Base-by-base conservation (phyloP, 176 grass and related monocot genomes). In the Rhipidocladum racemiflorum region DNA sequence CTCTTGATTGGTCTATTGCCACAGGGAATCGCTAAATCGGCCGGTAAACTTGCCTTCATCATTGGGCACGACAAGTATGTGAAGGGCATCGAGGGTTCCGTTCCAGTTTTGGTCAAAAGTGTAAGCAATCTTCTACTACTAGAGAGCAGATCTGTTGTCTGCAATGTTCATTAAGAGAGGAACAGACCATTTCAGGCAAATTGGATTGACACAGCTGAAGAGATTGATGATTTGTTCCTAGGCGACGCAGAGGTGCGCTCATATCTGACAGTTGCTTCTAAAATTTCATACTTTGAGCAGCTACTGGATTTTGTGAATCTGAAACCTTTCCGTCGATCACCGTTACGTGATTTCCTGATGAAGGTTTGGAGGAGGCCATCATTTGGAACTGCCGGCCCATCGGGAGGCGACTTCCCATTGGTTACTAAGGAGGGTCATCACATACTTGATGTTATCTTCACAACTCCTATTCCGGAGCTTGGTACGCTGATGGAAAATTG, bases 351-450 rank as follows among this genome's bases (percentile, higher is more conserved):
- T 59, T 82, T 29, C 43, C 44, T 86, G 7, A 44, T 72, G 48
- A 92, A 97, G 95, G 92, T 97, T 65, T 97, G 95, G 95, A 97
- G 95, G 70, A 94, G 95, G 75, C 88, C 95, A 59, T 78, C 88
- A 15, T 69, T 84, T 84, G 92, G 95, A 60, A 89, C 69, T 64
- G 86, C 92, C 7, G 88, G 65, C 27, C 95, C 95, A 59, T 68
- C 89, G 1, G 95, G 92, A 25, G 95, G 95, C 20, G 83, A 94
- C 36, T 94, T 89, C 44, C 95, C 95, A 4, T 79, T 97, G 30
- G 89, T 92, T 30, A 97, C 92, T 16, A 97, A 82, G 68, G 92
- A 91, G 72, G 92, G 92, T 1, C 90, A 94, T 84, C 84, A 87
- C 30, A 59, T 97, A 38, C 92, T 97, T 59, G 92, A 97, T 88